Conservation (phyloP, 371 early-diverging fungal species). For the Spiromyces aspiralis region DNA sequence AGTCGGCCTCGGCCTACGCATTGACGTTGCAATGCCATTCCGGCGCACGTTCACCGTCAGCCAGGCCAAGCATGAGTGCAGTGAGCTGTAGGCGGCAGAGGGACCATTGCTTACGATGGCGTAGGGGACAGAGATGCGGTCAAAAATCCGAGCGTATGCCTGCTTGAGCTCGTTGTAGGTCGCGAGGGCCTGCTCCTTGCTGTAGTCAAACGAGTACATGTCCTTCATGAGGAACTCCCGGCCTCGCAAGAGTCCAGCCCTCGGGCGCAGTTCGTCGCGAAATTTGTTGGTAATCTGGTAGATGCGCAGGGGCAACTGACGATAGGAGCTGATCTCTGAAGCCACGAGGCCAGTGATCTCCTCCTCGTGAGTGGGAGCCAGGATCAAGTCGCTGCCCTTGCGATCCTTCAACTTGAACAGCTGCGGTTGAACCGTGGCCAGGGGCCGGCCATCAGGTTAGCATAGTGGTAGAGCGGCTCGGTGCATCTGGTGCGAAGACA, state of each 20-base stretch:
- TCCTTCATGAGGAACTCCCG: slow-evolving; percentile 94
- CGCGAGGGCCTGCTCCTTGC: slow-evolving; percentile 40
- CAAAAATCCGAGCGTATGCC: slow-evolving; percentile 60
- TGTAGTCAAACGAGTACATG: slow-evolving; percentile 72
- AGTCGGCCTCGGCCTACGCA: slow-evolving; percentile 71
- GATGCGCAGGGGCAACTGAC: slow-evolving; percentile 64
- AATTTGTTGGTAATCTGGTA: slow-evolving; percentile 82
- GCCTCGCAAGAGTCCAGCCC: slow-evolving; percentile 66
- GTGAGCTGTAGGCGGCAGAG: too few relatives aligned
- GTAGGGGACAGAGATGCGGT: slow-evolving; percentile 55
- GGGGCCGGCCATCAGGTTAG: too few relatives aligned
- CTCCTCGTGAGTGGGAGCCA: slow-evolving; percentile 88
- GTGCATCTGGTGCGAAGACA: too few relatives aligned
- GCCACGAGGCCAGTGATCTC: slow-evolving; percentile 68
- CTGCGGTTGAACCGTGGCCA: too few relatives aligned
- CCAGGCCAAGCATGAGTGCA: too few relatives aligned
- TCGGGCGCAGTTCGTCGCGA: slow-evolving; percentile 68
- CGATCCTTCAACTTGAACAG: slow-evolving; percentile 69
- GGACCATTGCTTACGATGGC: slow-evolving; percentile 31
- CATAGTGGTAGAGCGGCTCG: too few relatives aligned
- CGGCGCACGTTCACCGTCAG: too few relatives aligned
- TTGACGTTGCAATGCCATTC: slow-evolving; percentile 6
- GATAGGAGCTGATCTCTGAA: slow-evolving; percentile 40
- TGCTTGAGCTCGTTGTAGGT: slow-evolving; percentile 52
- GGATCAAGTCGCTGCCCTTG: slow-evolving; percentile 43